Conservation (phyloP, 306 rosid genomes). For the Cicer bijugum region DNA sequence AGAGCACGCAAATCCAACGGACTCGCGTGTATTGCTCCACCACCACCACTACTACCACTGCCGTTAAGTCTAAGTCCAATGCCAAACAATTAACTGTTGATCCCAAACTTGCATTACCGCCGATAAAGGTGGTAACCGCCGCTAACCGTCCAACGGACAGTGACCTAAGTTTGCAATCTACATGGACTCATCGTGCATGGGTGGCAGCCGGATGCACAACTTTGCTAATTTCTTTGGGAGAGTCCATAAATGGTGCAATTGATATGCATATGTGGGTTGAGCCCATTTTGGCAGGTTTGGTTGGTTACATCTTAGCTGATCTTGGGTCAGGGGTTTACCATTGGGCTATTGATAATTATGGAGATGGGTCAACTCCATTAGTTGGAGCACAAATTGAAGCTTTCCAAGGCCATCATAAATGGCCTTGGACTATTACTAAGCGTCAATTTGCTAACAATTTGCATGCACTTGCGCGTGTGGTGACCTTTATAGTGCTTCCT, state of each 20-base stretch:
- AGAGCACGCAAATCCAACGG: conserved; percentile 2
- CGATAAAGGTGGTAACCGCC: conserved; percentile 11
- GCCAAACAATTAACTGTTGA: conserved; percentile 44
- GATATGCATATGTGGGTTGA: conserved; percentile 45
- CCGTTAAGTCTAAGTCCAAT: conserved; percentile 40
- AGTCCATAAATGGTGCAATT: conserved; percentile 48
- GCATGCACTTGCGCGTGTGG: conserved; percentile 68
- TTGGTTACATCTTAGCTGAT: conserved; percentile 79
- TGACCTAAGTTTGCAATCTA: conserved; percentile 67
- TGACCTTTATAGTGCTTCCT: conserved; percentile 72
- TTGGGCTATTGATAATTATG: conserved; percentile 90
- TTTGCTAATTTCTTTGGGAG: conserved; percentile 47
- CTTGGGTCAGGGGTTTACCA: conserved; percentile 92
- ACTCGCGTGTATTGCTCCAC: conserved; percentile 46
- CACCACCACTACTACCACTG: conserved; percentile 44
- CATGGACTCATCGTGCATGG: conserved; percentile 90
- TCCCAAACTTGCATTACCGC: conserved; percentile 19
- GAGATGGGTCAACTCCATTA: conserved; percentile 63
- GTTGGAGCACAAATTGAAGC: conserved; percentile 84
- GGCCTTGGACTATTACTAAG: conserved; percentile 86
- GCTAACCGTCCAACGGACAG: conserved; percentile 42
- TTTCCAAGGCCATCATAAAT: conserved; percentile 90
- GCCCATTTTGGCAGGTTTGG: conserved; percentile 48
- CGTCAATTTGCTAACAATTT: conserved; percentile 88
- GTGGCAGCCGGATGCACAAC: conserved; percentile 56